Evolutionary conservation across 164 flowering plant species (phyloP).

Genomic region (Brasenia schreberi): DNA sequence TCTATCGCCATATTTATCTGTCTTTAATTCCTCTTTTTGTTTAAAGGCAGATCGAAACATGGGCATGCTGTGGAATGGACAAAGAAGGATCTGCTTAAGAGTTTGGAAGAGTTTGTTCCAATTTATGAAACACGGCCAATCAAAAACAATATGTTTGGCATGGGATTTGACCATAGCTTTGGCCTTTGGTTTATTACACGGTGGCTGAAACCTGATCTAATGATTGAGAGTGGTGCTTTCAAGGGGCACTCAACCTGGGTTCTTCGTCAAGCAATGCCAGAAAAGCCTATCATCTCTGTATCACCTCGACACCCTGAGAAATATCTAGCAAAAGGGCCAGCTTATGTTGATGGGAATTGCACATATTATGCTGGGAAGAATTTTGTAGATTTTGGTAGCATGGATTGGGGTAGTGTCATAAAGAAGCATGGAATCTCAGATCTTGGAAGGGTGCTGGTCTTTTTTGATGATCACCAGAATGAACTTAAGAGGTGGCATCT

Average conservation of each 20-base stretch:
- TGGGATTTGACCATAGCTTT: slow-evolving; percentile 99
- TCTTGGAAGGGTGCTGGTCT: slow-evolving; percentile 60
- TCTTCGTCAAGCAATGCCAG: slow-evolving; percentile 90
- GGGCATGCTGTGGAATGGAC: slow-evolving; percentile 89
- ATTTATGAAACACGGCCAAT: slow-evolving; percentile 91
- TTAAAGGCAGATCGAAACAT: slow-evolving; percentile 98
- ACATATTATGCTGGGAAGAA: slow-evolving; percentile 96
- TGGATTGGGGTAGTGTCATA: slow-evolving; percentile 64
- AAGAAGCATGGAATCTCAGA: slow-evolving; percentile 69
- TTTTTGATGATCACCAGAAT: slow-evolving; percentile 96
- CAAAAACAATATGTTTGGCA: slow-evolving; percentile 84
- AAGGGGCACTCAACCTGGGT: slow-evolving; percentile 99
- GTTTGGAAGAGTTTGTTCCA: slow-evolving; percentile 94
- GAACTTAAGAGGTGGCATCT: slow-evolving; percentile 68
- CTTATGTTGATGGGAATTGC: slow-evolving; percentile 96
- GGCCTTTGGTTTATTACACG: slow-evolving; percentile 96
- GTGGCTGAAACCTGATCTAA: slow-evolving; percentile 86
- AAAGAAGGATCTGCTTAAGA: slow-evolving; percentile 70
- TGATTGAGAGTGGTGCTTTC: slow-evolving; percentile 99
- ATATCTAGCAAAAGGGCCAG: slow-evolving; percentile 93
- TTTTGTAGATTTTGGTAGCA: slow-evolving; percentile 89
- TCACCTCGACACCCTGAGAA: slow-evolving; percentile 93
- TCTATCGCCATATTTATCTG: background rate
- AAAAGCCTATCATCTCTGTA: slow-evolving; percentile 56
- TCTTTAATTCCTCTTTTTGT: slow-evolving; percentile 23